These are phyloP conservation scores for Fragaria ananassa DNA, from an alignment of 306 rosid genomes.

Conservation along the genomic window DNA sequence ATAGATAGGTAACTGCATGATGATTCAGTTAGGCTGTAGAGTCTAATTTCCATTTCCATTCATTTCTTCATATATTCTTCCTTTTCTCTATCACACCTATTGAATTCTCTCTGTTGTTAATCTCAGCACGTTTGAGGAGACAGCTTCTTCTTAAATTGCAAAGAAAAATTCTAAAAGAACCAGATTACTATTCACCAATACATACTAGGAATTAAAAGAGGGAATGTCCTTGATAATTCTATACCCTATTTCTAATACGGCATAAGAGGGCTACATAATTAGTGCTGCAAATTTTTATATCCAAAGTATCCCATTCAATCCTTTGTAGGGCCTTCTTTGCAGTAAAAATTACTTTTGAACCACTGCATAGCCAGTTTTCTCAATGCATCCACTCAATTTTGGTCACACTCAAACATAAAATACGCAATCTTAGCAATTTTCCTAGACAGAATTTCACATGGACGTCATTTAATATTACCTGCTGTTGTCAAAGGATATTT, in stretches of 20 bases:
- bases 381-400: neutral
- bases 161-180: neutral
- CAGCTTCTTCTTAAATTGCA: slow-evolving; percentile 4
- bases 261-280: neutral
- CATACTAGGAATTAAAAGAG: neutral
- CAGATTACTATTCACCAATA: neutral
- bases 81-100: neutral
- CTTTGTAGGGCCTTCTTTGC: neutral
- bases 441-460: neutral
- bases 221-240: neutral
- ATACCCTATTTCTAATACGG: neutral
- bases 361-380: neutral
- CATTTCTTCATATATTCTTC: neutral
- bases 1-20: neutral
- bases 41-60: neutral
- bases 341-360: neutral
- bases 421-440: neutral
- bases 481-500: neutral
- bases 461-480: neutral
- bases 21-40: neutral
- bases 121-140: neutral
- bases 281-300: neutral
- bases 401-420: neutral
- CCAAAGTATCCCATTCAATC: neutral
- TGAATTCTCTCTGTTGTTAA: neutral